Evolutionary conservation across 2,329 filamentous ascomycete genomes (phyloP).

Genomic region (Aspergillus vadensis): DNA sequence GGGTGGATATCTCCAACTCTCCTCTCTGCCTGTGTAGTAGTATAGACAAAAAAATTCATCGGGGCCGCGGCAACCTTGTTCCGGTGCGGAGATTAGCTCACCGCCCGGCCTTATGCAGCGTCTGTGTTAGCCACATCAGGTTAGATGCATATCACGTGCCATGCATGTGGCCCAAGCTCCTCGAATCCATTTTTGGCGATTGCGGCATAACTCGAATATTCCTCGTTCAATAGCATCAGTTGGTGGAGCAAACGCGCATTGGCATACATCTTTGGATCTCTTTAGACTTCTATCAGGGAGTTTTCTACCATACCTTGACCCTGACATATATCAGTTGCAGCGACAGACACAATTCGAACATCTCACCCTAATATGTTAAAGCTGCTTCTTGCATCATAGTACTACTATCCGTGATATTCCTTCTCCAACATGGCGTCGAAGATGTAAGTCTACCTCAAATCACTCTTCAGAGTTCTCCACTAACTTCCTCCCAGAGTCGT

Average conservation of each 20-base stretch:
- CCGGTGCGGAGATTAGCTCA: conserved; percentile 32
- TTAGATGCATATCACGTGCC: conserved; percentile 30
- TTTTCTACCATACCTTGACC: neutral
- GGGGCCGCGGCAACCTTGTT: conserved; percentile 33
- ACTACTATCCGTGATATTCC: conserved; percentile 3
- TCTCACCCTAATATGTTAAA: conserved; percentile 11
- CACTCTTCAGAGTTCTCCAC: neutral
- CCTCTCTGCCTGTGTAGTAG: conserved; percentile 11
- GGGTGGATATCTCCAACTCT: conserved; percentile 23
- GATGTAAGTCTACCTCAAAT: conserved; percentile 49
- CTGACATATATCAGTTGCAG: neutral
- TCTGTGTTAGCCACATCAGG: conserved; percentile 8
- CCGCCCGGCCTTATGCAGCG: neutral
- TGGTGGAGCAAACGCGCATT: neutral
- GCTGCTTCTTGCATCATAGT: conserved; percentile 16
- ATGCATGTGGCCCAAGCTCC: conserved; percentile 37
- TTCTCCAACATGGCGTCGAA: conserved; percentile 55
- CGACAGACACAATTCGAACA: neutral
- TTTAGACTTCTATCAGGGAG: neutral
- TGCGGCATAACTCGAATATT: conserved; percentile 5
- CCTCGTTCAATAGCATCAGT: too few species aligned
- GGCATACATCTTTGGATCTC: neutral
- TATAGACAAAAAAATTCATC: conserved; percentile 43
- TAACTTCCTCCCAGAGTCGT: conserved; percentile 59
- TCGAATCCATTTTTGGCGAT: conserved; percentile 21